These are phyloP conservation scores for Rhizophlyctis rosea DNA, from an alignment of 192 early-diverging fungal species.

Conservation along the genomic window DNA sequence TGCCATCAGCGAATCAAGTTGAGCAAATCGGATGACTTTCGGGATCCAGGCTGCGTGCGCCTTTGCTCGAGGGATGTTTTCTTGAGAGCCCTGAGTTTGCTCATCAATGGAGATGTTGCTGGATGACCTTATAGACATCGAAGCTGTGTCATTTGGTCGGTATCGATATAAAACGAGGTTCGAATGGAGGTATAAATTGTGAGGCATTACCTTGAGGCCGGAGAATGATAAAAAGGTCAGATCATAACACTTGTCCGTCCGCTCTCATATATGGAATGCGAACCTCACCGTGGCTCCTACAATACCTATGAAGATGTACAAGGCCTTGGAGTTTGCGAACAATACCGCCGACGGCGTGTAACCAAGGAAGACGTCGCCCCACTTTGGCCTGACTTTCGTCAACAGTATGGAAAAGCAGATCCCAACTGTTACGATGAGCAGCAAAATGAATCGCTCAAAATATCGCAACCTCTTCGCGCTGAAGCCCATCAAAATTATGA, in stretches of 20 bases:
- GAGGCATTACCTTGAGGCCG: slow-evolving; percentile 77
- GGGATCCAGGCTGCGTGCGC: slow-evolving; percentile 34
- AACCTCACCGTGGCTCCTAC: slow-evolving; percentile 70
- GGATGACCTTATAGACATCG: no score
- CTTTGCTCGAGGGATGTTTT: no score
- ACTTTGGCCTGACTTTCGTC: slow-evolving; percentile 51
- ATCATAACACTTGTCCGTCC: not conserved
- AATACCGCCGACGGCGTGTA: slow-evolving; percentile 60
- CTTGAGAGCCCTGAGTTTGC: no score
- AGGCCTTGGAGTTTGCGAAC: slow-evolving; percentile 49
- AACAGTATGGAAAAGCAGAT: slow-evolving; percentile 65
- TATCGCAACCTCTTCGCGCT: slow-evolving; percentile 54
- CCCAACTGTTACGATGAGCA: slow-evolving; percentile 59
- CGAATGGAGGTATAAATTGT: slow-evolving; percentile 78
- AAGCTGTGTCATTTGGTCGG: slow-evolving; percentile 19
- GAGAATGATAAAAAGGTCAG: slow-evolving; percentile 4
- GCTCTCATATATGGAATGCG: not conserved
- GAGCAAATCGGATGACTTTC: slow-evolving; percentile 47
- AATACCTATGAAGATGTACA: slow-evolving; percentile 72
- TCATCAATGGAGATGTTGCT: no score
- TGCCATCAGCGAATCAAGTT: slow-evolving; percentile 61
- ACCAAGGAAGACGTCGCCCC: slow-evolving; percentile 62
- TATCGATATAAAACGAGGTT: slow-evolving; percentile 62
- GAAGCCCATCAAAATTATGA: slow-evolving; percentile 63
- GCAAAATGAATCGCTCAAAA: slow-evolving; percentile 67